Base-by-base conservation (phyloP, 2,329 filamentous ascomycete genomes). In the Macrophomina tecta region DNA sequence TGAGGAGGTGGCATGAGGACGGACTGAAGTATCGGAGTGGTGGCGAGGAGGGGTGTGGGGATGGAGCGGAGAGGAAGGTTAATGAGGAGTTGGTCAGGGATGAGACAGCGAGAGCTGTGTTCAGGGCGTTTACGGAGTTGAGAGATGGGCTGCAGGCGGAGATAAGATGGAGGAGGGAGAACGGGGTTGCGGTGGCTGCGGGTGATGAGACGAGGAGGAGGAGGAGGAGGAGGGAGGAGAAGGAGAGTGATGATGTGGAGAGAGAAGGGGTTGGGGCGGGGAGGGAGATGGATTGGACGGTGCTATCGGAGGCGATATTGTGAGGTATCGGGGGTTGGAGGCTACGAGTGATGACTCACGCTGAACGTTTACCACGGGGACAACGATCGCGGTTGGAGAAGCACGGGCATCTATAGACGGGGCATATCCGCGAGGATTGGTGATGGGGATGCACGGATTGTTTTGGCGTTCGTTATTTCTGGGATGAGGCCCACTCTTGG, bases 1-100 rank as follows among this genome's bases (percentile, higher is more conserved):
- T 67, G 56, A 12, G 65, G 40, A 32, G 65, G 18, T 67, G 65
- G 65, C 65, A 67, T 9, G 46, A 55, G 48, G 65, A 67, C 16
- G 48, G 56, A 16, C 36, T 66, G 36, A 46, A 52, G 45, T 38
- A 51, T 11, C 40, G 52, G 34, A 14, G 55, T 4, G 52, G 45
- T 12, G 49, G 38, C 30, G 40, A n/a, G n/a, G 51, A 14, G 7
- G 40, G 12, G 8, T 14, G 12, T 4, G 49, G 52, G 3, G 36
- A 49, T 18, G 30, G 38, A 9, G 49, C 36, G 14, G 36, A 23
- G 4, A 28, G 45, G 5, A 63, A 4, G n/a, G 32, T 46, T n/a
- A 52, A 60, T 32, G 52, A 58, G 14, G 45, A 12, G 55, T 34
- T 66, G 46, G 55, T 46, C 8, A 51, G n/a, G 34, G 55, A 66